Base-by-base conservation (phyloP, 2,329 filamentous ascomycete species). In the Colletotrichum lupini region DNA sequence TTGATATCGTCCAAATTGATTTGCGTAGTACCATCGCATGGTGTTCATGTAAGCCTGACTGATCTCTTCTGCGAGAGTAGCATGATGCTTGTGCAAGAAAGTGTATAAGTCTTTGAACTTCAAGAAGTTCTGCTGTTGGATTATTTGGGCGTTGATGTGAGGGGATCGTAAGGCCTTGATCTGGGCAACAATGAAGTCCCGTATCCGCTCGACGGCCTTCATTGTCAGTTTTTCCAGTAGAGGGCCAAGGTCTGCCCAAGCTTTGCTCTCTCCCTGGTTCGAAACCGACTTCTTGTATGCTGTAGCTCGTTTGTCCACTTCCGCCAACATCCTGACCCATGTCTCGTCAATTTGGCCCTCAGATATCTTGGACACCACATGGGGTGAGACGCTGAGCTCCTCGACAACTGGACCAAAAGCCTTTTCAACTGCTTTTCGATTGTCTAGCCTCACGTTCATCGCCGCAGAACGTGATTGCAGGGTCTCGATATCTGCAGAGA, bases 21-120 rank as follows among this genome's bases (percentile, higher is more conserved):
- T 97, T 66, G 93, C 85, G 80, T 98, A 98, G 80, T 99, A 99
- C 97, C 97, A 99, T 66, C 95, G 91, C 95, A 99, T 99, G 0
- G 97, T 99, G 81, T 98, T 98, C 85, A 97, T 92, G 79, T 99
- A 99, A 4, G 97, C 97, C 80, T 95, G 93, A 9, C 92, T 92
- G 76, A 99, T 97, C 82, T 99, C 94, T 66, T 95, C 92, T 9
- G 94, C 95, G 6, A 99, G 90, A n/a, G 90, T 88, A 1, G 93
- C 86, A 78, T 98, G 95, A 76, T 96, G 93, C 77, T 90, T 92
- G 73, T 94, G 91, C 37, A 99, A 87, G 79, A 98, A 99, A 6
- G 90, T 88, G 82, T 92, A 99, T 0, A 98, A 85, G 42, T 98
- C 95, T 81, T 94, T 97, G 85, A 95, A 97, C 77, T 91, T 92